Conservation (phyloP, 257 asterid genomes). For the Lavandula angustifolia region DNA sequence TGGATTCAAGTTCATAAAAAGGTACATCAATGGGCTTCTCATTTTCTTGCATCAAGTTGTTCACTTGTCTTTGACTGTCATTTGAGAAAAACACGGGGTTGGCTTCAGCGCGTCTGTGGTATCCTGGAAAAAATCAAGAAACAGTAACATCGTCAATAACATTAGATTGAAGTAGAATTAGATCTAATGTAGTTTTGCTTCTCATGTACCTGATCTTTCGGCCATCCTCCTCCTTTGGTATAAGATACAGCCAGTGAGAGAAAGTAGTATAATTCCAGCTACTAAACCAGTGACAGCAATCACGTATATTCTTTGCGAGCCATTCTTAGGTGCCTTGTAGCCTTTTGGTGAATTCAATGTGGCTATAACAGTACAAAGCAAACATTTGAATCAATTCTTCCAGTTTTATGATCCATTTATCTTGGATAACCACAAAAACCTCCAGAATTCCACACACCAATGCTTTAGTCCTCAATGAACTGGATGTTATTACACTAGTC, state of each 20-base stretch:
- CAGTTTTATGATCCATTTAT: constrained; percentile 1
- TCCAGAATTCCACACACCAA: background rate
- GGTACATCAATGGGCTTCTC: constrained; percentile 42
- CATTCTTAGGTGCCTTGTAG: background rate
- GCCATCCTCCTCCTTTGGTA: constrained; percentile 31
- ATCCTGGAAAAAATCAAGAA: constrained; percentile 20
- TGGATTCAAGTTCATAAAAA: constrained; percentile 39
- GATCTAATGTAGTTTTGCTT: background rate
- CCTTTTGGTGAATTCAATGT: background rate
- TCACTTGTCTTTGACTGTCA: constrained; percentile 28
- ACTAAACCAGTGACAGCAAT: constrained; percentile 22
- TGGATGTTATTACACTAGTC: background rate
- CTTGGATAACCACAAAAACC: background rate
- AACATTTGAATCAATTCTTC: background rate
- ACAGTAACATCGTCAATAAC: background rate
- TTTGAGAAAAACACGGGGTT: constrained; percentile 5
- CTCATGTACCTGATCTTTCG: constrained; percentile 20
- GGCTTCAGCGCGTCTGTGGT: constrained; percentile 24
- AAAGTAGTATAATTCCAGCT: constrained; percentile 30
- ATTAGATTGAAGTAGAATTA: background rate
- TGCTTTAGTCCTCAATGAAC: background rate
- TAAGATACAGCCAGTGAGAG: constrained; percentile 32
- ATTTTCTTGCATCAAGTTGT: constrained; percentile 38
- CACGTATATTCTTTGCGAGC: constrained; percentile 6
- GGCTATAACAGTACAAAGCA: background rate